These are phyloP conservation scores for Argentina anserina DNA, from an alignment of 306 rosid species.

Conservation along the genomic window DNA sequence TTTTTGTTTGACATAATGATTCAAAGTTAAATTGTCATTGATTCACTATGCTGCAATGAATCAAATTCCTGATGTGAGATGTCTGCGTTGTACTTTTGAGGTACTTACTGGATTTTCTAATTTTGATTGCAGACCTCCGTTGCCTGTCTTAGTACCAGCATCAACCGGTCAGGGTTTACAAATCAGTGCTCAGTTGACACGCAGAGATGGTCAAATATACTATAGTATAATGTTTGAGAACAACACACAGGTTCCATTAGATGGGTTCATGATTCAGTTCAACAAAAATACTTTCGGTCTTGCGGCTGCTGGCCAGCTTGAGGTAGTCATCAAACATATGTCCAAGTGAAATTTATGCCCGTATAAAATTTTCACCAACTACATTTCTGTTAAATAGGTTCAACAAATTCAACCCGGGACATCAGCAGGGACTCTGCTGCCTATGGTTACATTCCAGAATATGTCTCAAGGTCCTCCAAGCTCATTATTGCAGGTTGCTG, in stretches of 20 bases:
- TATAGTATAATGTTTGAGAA: slow-evolving; percentile 82
- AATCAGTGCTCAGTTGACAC: slow-evolving; percentile 86
- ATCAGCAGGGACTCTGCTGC: slow-evolving; percentile 62
- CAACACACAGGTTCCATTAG: slow-evolving; percentile 71
- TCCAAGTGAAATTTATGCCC: slow-evolving; percentile 4
- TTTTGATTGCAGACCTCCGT: slow-evolving; percentile 63
- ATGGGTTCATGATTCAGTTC: slow-evolving; percentile 98
- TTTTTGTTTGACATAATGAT: background rate
- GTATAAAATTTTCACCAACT: slow-evolving; percentile 18
- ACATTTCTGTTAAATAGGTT: slow-evolving; percentile 47
- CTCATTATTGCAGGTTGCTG: slow-evolving; percentile 85
- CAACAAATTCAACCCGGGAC: slow-evolving; percentile 82
- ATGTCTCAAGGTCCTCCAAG: slow-evolving; percentile 96
- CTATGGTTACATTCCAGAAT: slow-evolving; percentile 90
- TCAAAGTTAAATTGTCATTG: background rate
- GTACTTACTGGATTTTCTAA: slow-evolving; percentile 27
- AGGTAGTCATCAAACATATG: slow-evolving; percentile 44
- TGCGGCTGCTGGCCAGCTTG: slow-evolving; percentile 87
- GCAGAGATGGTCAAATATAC: slow-evolving; percentile 76
- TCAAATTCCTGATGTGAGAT: background rate
- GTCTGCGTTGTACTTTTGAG: slow-evolving; percentile 10
- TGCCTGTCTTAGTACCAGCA: slow-evolving; percentile 74
- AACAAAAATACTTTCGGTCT: slow-evolving; percentile 96
- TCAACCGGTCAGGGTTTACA: slow-evolving; percentile 93
- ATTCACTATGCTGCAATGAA: background rate